Evolutionary conservation across 1,284 basidiomycete species (phyloP).

Genomic region (Puccinia sorghi): DNA sequence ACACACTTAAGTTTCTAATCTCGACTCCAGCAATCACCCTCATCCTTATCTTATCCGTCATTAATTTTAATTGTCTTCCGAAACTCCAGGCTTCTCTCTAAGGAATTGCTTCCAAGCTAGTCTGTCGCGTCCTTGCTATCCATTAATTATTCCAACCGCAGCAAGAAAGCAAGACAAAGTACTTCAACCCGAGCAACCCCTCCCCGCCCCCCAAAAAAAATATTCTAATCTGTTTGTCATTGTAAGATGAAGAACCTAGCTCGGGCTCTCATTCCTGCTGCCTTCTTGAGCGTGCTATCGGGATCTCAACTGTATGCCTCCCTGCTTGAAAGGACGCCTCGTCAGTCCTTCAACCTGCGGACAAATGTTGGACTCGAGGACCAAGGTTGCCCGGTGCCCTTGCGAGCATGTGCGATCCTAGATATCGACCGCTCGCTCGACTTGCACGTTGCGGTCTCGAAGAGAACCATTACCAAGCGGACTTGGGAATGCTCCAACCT

Average conservation of each 20-base stretch:
- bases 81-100: background rate
- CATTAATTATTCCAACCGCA: background rate
- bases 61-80: background rate
- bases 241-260: constrained; percentile 1
- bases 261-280: background rate
- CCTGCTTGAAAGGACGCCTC: background rate
- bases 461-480: constrained; percentile 2
- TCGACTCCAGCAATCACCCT: background rate
- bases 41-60: background rate
- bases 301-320: background rate
- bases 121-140: constrained; percentile 5
- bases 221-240: background rate
- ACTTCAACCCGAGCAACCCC: background rate
- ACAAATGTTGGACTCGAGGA: background rate
- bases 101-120: background rate
- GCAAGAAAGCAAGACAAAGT: background rate
- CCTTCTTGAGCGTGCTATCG: background rate
- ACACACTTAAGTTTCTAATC: background rate
- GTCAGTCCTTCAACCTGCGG: constrained; percentile 21
- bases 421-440: background rate
- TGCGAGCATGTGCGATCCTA: constrained; percentile 13
- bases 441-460: background rate
- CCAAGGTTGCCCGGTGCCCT: constrained; percentile 1
- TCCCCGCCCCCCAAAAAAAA: background rate
- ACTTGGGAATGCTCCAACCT: constrained; percentile 36